Conservation (phyloP, 2,329 filamentous ascomycete genomes). For the Remersonia thermophila region DNA sequence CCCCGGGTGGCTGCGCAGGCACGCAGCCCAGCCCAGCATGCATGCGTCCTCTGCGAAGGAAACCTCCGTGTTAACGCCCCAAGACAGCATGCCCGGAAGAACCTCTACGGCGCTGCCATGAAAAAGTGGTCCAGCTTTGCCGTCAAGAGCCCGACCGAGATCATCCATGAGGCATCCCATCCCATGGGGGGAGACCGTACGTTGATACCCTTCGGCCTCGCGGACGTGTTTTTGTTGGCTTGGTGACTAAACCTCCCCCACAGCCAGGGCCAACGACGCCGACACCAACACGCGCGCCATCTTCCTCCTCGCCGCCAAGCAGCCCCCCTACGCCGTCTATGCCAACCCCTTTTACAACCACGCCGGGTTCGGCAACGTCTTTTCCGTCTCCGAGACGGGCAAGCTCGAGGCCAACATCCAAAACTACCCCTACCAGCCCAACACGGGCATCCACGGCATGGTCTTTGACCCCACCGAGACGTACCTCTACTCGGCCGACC, state of each 20-base stretch:
- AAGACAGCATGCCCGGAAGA: constrained; percentile 63
- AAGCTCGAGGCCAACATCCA: constrained; percentile 53
- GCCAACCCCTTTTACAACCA: constrained; percentile 84
- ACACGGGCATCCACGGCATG: constrained; percentile 70
- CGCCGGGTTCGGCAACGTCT: constrained; percentile 71
- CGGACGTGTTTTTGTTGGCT: too few species aligned
- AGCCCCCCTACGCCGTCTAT: constrained; percentile 72
- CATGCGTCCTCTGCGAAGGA: too few species aligned
- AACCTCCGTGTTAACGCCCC: too few species aligned
- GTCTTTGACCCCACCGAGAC: constrained; percentile 63
- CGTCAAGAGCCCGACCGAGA: constrained; percentile 63
- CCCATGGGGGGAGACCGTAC: constrained; percentile 64
- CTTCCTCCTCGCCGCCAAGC: constrained; percentile 68
- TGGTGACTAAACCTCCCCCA: constrained; percentile 6
- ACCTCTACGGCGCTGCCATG: constrained; percentile 82
- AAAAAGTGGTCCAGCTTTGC: constrained; percentile 84
- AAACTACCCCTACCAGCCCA: constrained; percentile 58
- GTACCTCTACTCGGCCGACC: constrained; percentile 68
- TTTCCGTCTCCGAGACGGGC: constrained; percentile 46
- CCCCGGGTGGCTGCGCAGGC: too few species aligned
- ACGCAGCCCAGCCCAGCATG: too few species aligned
- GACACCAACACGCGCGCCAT: constrained; percentile 79
- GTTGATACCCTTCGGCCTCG: constrained; percentile 20
- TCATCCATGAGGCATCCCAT: constrained; percentile 62
- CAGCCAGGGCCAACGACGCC: constrained; percentile 54